phyloP scores from a whole-genome alignment of 2,329 filamentous ascomycete genomes.

The Sporothrix pseudoabietina region DNA sequence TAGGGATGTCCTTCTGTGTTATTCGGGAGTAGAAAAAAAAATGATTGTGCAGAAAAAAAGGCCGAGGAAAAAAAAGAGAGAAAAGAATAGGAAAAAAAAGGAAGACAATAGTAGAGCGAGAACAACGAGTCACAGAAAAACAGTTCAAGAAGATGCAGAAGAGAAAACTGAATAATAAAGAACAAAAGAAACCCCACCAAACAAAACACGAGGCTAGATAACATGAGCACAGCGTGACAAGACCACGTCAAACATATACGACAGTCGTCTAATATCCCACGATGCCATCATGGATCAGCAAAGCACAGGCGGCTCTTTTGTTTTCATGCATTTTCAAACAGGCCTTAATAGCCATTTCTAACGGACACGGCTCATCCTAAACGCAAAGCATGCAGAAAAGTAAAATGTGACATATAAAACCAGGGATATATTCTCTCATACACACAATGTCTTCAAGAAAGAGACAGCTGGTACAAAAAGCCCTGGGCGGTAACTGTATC shows the following conservation, averaged over 20 bases:
- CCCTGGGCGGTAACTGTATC: background rate
- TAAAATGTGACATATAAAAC: too few species aligned
- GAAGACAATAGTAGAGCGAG: too few species aligned
- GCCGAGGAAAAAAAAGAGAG: too few species aligned
- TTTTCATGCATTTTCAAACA: slow-evolving; percentile 2
- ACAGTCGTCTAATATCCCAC: background rate
- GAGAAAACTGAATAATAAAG: background rate
- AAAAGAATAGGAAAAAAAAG: too few species aligned
- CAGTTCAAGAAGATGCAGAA: background rate
- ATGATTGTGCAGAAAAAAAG: too few species aligned
- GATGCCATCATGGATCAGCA: background rate
- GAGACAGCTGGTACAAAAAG: background rate
- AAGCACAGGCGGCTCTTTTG: background rate
- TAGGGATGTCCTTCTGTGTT: too few species aligned
- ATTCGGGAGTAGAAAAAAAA: too few species aligned
- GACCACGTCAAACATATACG: too few species aligned
- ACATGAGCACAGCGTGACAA: too few species aligned
- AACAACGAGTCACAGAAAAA: too few species aligned
- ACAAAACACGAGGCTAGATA: background rate
- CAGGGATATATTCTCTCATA: background rate
- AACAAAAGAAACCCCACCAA: background rate
- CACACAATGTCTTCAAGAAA: background rate
- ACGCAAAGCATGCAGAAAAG: background rate
- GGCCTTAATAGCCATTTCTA: background rate
- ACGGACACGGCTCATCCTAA: background rate